Percentiles rank a stretch among this genome's conserved stretches.
Conservation (phyloP, 805 yeast species). For the Saccharomycopsis sp. region DNA sequence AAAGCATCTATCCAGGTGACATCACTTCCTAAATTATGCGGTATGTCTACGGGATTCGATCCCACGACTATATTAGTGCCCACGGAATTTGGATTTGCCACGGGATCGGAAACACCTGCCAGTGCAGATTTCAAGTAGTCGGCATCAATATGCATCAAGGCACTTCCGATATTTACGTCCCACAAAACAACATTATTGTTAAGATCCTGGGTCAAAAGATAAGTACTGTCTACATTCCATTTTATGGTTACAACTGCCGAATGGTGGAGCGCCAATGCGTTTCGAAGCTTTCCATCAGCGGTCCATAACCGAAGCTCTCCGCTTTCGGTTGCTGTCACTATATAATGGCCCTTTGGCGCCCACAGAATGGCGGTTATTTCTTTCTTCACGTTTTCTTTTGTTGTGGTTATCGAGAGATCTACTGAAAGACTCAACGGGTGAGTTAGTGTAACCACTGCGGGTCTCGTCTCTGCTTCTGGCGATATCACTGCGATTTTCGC, state of each 20-base stretch:
- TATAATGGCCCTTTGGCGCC: conserved; percentile 57
- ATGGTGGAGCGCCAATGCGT: conserved; percentile 46
- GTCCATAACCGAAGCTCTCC: conserved; percentile 83
- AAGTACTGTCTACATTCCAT: conserved; percentile 56
- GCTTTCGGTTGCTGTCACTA: conserved; percentile 57
- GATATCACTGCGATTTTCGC: conserved; percentile 39
- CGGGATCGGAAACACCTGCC: not conserved
- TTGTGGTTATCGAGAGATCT: conserved; percentile 7
- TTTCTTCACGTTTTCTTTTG: conserved; percentile 23
- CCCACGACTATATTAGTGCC: not conserved
- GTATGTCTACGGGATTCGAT: not conserved
- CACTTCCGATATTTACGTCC: conserved; percentile 53
- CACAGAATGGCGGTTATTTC: conserved; percentile 41
- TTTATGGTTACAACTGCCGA: conserved; percentile 47
- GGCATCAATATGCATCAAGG: conserved; percentile 40
- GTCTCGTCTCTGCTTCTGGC: conserved; percentile 25
- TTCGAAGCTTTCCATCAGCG: conserved; percentile 57
- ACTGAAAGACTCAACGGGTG: conserved; percentile 31
- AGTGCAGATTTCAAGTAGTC: conserved; percentile 19
- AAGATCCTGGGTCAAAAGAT: conserved; percentile 54
- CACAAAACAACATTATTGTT: conserved; percentile 52
- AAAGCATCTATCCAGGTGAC: conserved; percentile 68
- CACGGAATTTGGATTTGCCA: conserved; percentile 7
- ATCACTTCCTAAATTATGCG: conserved; percentile 37
- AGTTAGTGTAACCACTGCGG: conserved; percentile 24